phyloP scores from a whole-genome alignment of 805 yeast species.

The Tetrapisispora fleetii region DNA sequence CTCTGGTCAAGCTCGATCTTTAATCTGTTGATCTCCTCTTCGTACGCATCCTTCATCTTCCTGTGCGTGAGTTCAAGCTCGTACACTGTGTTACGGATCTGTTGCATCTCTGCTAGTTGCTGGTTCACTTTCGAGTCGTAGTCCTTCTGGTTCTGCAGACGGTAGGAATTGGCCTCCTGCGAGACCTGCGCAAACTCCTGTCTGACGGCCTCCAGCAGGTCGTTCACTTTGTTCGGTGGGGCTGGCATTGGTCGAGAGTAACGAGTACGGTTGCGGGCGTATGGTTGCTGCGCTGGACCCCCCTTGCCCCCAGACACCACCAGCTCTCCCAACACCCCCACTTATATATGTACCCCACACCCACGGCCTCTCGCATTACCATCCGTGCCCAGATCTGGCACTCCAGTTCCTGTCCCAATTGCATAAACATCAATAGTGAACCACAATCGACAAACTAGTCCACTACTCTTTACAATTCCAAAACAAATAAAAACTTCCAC shows the following conservation, averaged over 20 bases:
- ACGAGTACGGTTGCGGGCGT: not conserved
- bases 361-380: too few relatives aligned
- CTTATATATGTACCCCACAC: too few relatives aligned
- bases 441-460: too few relatives aligned
- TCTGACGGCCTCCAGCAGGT: conserved; percentile 82
- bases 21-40: conserved; percentile 77
- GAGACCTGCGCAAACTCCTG: conserved; percentile 81
- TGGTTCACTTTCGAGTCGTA: conserved; percentile 82
- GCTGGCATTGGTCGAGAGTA: not conserved
- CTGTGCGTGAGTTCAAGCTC: conserved; percentile 91
- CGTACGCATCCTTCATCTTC: conserved; percentile 90
- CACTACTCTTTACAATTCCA: too few relatives aligned
- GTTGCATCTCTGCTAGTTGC: conserved; percentile 88
- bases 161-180: conserved; percentile 75
- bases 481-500: too few relatives aligned
- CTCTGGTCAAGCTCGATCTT: conserved; percentile 78
- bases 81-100: conserved; percentile 84
- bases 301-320: not conserved
- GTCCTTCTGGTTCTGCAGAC: conserved; percentile 80
- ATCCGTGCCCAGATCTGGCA: too few relatives aligned
- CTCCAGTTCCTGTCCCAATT: too few relatives aligned
- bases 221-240: conserved; percentile 42
- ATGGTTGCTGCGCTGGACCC: not conserved
- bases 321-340: too few relatives aligned
- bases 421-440: too few relatives aligned